These are phyloP conservation scores for Bipolaris zeicola DNA, from an alignment of 2,329 filamentous ascomycete genomes.

Conservation along the genomic window DNA sequence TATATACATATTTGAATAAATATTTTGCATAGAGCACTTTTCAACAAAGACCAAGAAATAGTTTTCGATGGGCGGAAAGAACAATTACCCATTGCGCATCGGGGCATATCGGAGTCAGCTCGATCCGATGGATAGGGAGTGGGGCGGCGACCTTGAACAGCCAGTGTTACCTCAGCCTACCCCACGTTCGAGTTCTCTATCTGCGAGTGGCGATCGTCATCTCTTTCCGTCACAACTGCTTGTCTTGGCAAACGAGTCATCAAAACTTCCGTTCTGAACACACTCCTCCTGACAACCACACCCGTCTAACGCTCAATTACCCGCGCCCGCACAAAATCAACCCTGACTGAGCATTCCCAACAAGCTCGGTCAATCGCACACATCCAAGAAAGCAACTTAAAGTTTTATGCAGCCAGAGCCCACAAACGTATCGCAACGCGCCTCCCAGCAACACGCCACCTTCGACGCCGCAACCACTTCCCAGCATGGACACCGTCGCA, in stretches of 20 bases:
- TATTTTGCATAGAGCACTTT: not conserved
- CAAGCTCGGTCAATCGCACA: slow-evolving; percentile 62
- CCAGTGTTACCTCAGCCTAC: slow-evolving; percentile 7
- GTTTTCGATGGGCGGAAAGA: not conserved
- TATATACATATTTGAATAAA: not conserved
- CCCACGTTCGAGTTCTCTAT: slow-evolving; percentile 19
- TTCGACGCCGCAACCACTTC: slow-evolving; percentile 47
- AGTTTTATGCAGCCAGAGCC: slow-evolving; percentile 71
- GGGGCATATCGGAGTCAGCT: slow-evolving; percentile 8
- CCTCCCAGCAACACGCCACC: slow-evolving; percentile 48
- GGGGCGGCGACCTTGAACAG: slow-evolving; percentile 1
- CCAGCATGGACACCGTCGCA: slow-evolving; percentile 64
- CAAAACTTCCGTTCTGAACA: slow-evolving; percentile 13
- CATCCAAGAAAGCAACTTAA: slow-evolving; percentile 40
- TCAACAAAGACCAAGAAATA: not conserved
- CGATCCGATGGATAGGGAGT: slow-evolving; percentile 4
- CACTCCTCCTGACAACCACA: slow-evolving; percentile 3
- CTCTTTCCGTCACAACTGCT: slow-evolving; percentile 2
- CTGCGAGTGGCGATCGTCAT: slow-evolving; percentile 24
- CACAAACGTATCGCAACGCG: slow-evolving; percentile 56
- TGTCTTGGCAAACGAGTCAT: slow-evolving; percentile 23
- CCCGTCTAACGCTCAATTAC: slow-evolving; percentile 22
- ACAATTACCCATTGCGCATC: not conserved
- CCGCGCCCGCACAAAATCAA: slow-evolving; percentile 25
- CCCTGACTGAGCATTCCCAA: slow-evolving; percentile 45